Evolutionary conservation across 2,329 filamentous ascomycete genomes (phyloP), one percentile per base, ranked within the genome.

Genomic region (Neoarthrinium moseri): DNA sequence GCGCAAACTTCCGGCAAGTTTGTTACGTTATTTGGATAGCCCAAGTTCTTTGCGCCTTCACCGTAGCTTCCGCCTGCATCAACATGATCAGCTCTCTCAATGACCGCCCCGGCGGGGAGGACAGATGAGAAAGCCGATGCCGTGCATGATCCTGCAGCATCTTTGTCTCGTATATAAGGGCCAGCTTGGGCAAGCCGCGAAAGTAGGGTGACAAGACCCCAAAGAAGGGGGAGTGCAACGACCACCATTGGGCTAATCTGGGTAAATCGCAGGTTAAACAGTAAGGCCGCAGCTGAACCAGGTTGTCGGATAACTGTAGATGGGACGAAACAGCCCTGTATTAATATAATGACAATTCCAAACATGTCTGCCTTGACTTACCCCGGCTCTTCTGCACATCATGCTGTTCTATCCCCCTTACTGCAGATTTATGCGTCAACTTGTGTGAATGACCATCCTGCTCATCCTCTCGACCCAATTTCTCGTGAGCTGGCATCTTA

Each of bases 1-100:
- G 53, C 57, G 23, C 59, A 62, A 5, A 62, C 47, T 8, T 45
- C 37, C 5, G 59, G 59, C 15, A 62, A 46, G 3, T 52, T 56
- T 8, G 52, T 45, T 7, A 56, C 50, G n/a, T 52, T 47, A n/a
- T 51, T 38, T 11, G 58, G 58, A 40, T 61, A 62, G 15, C 57
- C 58, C 17, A 59, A 34, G 32, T 62, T 32, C 21, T 30, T 36
- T 5, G 32, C 32, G 20, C 41, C 41, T 18, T 44, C 41, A 44
- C 41, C 41, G 12, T 35, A 44, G 10, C 30, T 22, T 18, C 41
- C 41, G 11, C 41, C 41, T 30, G 24, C 30, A 6, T 20, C 13
- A 15, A 44, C 32, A 26, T 18, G 36, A 24, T 35, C 41, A 24
- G 36, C 29, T 26, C 41, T 35, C 23, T 44, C 41, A 24, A 44